These are phyloP conservation scores for Arctium minus DNA, from an alignment of 129 eudicot species.

Conservation along the genomic window DNA sequence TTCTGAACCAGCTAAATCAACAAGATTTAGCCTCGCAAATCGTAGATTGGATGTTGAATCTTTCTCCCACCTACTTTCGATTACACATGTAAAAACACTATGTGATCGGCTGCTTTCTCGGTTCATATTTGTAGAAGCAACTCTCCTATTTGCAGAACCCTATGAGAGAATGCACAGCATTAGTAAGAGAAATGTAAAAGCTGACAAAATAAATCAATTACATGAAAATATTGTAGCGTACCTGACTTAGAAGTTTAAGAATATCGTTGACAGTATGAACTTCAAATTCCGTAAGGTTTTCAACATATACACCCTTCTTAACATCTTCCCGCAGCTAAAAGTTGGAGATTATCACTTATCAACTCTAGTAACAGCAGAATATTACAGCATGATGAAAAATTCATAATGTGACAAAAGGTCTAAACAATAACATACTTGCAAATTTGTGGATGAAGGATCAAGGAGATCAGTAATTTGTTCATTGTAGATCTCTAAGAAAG, in stretches of 20 bases:
- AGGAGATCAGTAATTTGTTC: conserved; percentile 94
- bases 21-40: conserved; percentile 86
- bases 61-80: conserved; percentile 90
- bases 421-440: conserved; percentile 51
- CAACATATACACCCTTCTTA: conserved; percentile 83
- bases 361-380: background rate
- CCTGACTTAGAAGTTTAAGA: conserved; percentile 79
- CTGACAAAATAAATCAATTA: background rate
- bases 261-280: conserved; percentile 77
- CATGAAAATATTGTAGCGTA: conserved; percentile 7
- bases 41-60: conserved; percentile 68
- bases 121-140: conserved; percentile 94
- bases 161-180: conserved; percentile 8
- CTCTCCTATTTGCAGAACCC: conserved; percentile 89
- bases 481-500: conserved; percentile 88
- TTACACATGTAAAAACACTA: conserved; percentile 88
- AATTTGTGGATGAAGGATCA: conserved; percentile 87
- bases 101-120: conserved; percentile 98
- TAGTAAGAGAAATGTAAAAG: background rate
- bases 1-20: conserved; percentile 97
- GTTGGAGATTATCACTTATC: background rate
- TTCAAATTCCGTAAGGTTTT: conserved; percentile 81
- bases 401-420: background rate
- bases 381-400: background rate
- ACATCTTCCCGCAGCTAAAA: conserved; percentile 79